Percentiles rank a stretch among this genome's conserved stretches.
Evolutionary conservation across 1,139 yeast species (phyloP).

Genomic region (Insectozyma bohioensis): DNA sequence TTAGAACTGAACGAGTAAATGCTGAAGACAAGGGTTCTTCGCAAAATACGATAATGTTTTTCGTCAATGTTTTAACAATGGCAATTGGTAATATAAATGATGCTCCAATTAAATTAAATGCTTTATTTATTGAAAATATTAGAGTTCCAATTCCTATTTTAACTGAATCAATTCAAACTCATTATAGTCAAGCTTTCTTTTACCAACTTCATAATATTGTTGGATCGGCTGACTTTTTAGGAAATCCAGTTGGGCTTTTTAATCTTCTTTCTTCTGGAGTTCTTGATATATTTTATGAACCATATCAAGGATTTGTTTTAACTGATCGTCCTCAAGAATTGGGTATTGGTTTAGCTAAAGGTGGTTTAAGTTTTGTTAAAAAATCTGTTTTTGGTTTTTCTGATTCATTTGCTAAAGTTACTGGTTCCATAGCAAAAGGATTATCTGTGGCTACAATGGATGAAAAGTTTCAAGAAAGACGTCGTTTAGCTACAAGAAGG

Average conservation of each 20-base stretch:
- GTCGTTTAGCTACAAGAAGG: slow-evolving; percentile 70
- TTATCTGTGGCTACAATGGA: slow-evolving; percentile 90
- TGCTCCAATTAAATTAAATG: slow-evolving; percentile 90
- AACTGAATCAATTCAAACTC: slow-evolving; percentile 70
- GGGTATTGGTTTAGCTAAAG: slow-evolving; percentile 94
- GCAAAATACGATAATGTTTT: slow-evolving; percentile 68
- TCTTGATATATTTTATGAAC: slow-evolving; percentile 94
- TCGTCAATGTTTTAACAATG: slow-evolving; percentile 88
- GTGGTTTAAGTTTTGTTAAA: slow-evolving; percentile 90
- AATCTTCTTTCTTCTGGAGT: slow-evolving; percentile 93
- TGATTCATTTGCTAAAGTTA: slow-evolving; percentile 87
- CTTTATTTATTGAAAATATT: slow-evolving; percentile 83
- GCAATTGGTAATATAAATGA: slow-evolving; percentile 96
- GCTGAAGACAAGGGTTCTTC: slow-evolving; percentile 56
- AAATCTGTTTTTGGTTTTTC: slow-evolving; percentile 94
- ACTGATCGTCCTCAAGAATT: slow-evolving; percentile 95
- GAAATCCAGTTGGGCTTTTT: slow-evolving; percentile 96
- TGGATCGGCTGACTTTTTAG: slow-evolving; percentile 95
- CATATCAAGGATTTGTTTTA: slow-evolving; percentile 91
- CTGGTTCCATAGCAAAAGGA: slow-evolving; percentile 95
- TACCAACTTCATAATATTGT: slow-evolving; percentile 90
- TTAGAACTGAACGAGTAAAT: slow-evolving; percentile 80
- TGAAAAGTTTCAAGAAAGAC: slow-evolving; percentile 75
- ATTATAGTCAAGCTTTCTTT: slow-evolving; percentile 89
- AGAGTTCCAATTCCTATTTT: slow-evolving; percentile 81